phyloP scores from a whole-genome alignment of 805 yeast genomes.

The Candida verbasci region DNA sequence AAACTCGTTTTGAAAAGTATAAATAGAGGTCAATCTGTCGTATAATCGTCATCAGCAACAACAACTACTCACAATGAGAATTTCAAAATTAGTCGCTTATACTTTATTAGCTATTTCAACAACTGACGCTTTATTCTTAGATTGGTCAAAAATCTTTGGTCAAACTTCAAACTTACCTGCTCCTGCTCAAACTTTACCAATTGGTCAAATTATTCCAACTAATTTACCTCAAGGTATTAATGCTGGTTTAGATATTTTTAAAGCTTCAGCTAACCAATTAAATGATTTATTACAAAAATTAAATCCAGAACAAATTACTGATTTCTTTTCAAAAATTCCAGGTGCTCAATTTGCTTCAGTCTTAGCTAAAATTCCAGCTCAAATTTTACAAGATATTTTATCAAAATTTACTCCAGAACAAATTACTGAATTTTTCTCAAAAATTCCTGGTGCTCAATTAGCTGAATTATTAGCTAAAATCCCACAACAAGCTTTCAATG shows the following conservation, averaged over 20 bases:
- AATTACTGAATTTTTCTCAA: neutral
- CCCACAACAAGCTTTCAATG: neutral
- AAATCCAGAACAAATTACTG: neutral
- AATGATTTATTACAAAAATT: conserved; percentile 1
- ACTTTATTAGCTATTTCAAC: neutral
- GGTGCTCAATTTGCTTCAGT: neutral
- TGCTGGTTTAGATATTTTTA: neutral
- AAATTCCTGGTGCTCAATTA: neutral
- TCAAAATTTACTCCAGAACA: neutral
- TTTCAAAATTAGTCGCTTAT: neutral
- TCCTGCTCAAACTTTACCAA: conserved; percentile 1
- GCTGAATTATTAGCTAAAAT: neutral
- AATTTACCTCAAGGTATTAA: neutral
- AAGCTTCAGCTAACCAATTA: neutral
- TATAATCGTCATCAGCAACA: neutral
- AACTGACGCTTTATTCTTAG: neutral
- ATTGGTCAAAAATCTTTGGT: conserved; percentile 1
- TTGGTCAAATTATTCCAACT: neutral
- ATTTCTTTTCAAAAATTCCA: neutral
- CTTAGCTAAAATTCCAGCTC: neutral
- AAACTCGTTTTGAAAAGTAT: no score
- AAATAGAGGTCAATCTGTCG: neutral
- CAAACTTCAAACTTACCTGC: neutral
- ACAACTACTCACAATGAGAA: conserved; percentile 1
- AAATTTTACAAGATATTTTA: neutral